A percentile compares a stretch with the other conserved stretches of the same genome.
Evolutionary conservation across 495 filamentous ascomycete species (phyloP).

Genomic region (Aspergillus sclerotiicarbonarius): DNA sequence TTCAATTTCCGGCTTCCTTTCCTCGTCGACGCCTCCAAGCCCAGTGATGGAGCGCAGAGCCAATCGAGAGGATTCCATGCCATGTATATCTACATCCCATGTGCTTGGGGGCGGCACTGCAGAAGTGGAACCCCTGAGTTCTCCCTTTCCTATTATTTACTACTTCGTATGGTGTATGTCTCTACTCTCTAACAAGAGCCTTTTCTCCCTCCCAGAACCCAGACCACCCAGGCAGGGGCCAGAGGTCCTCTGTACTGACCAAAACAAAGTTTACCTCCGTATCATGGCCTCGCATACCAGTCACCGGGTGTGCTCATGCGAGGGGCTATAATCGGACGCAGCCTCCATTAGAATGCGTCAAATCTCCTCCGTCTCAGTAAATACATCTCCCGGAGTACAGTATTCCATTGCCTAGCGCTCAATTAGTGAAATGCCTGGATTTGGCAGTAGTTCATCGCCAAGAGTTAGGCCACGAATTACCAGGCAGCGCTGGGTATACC

Average conservation of each 20-base stretch:
- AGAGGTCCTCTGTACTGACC: not conserved
- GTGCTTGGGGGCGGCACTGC: not conserved
- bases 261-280: constrained; percentile 1
- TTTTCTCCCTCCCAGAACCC: not conserved
- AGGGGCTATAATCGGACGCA: constrained; percentile 1
- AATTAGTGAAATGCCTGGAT: constrained; percentile 7
- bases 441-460: not conserved
- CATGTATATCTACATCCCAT: not conserved
- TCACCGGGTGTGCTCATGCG: constrained; percentile 14
- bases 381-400: constrained; percentile 15
- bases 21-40: not conserved
- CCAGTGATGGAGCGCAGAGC: not conserved
- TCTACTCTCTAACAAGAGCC: not conserved
- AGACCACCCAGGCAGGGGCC: not conserved
- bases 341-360: not conserved
- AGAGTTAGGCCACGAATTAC: constrained; percentile 13
- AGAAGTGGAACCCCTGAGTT: not conserved
- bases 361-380: not conserved
- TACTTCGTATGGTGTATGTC: too few species aligned
- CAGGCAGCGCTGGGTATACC: not conserved
- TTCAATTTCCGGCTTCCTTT: not conserved
- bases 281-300: not conserved
- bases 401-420: constrained; percentile 18
- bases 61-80: not conserved
- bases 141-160: not conserved